Conservation (phyloP, 2,329 filamentous ascomycete species). For the Teratosphaeria pseudoeucalypti region DNA sequence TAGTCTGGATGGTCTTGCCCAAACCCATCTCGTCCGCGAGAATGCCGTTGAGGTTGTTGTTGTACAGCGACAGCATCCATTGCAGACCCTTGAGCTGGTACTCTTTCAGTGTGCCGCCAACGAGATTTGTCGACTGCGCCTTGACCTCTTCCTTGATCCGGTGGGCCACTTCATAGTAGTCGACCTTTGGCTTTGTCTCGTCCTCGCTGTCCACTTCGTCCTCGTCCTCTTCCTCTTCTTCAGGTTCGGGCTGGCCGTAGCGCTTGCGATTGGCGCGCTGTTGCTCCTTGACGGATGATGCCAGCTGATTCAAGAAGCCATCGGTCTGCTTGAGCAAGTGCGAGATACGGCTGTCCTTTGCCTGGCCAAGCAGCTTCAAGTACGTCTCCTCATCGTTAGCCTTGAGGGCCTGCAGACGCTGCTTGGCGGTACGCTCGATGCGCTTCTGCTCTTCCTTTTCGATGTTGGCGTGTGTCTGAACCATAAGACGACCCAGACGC, state of each 20-base stretch:
- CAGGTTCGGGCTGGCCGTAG: conserved; percentile 55
- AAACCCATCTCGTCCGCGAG: conserved; percentile 99
- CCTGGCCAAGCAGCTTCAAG: conserved; percentile 91
- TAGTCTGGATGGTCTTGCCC: conserved; percentile 98
- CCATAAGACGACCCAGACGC: conserved; percentile 85
- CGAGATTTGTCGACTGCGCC: conserved; percentile 71
- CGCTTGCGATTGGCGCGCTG: conserved; percentile 72
- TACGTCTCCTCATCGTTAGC: conserved; percentile 99
- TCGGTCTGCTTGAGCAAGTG: conserved; percentile 95
- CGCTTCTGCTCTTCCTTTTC: conserved; percentile 99
- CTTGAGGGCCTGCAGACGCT: conserved; percentile 97
- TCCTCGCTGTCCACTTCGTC: conserved; percentile 61
- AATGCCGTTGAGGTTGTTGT: conserved; percentile 99
- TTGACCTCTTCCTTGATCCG: conserved; percentile 87
- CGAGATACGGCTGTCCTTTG: conserved; percentile 98
- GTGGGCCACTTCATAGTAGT: conserved; percentile 98
- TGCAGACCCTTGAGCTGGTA: conserved; percentile 98
- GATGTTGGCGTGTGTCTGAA: conserved; percentile 83
- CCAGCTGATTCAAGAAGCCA: conserved; percentile 91
- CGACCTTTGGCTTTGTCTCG: conserved; percentile 66
- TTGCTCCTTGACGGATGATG: conserved; percentile 86
- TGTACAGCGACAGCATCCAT: conserved; percentile 99
- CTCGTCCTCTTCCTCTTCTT: conserved; percentile 41
- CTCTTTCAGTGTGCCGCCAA: conserved; percentile 88
- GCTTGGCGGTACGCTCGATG: conserved; percentile 93